phyloP scores from a whole-genome alignment of 768 basidiomycete species.

The Rhizopogon roseolus region DNA sequence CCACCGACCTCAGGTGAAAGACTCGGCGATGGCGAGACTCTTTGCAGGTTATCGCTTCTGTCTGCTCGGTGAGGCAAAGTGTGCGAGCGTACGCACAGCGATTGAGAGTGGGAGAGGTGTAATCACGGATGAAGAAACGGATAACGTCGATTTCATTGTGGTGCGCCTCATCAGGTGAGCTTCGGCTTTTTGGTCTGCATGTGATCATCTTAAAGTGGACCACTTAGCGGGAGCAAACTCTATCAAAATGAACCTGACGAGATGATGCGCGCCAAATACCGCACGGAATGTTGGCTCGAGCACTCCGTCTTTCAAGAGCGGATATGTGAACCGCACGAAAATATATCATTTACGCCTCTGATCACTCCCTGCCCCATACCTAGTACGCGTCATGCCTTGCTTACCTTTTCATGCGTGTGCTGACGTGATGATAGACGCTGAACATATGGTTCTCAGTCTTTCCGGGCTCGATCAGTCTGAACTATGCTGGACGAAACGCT shows the following conservation, averaged over 20 bases:
- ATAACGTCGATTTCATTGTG: conserved; percentile 58
- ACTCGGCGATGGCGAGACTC: conserved; percentile 20
- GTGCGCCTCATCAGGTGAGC: conserved; percentile 71
- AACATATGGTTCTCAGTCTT: conserved; percentile 54
- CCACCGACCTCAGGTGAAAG: not conserved
- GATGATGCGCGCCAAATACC: conserved; percentile 46
- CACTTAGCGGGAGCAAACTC: conserved; percentile 62
- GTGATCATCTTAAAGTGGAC: not conserved
- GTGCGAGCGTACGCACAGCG: conserved; percentile 51
- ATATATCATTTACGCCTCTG: conserved; percentile 69
- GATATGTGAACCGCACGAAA: conserved; percentile 62
- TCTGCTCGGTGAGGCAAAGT: conserved; percentile 68
- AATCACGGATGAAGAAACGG: conserved; percentile 37
- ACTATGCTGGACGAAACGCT: conserved; percentile 56
- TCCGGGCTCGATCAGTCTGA: conserved; percentile 77
- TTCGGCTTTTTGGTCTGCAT: not conserved
- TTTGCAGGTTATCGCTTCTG: conserved; percentile 57
- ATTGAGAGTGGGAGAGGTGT: conserved; percentile 58
- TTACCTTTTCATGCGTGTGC: not conserved
- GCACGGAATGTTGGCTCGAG: conserved; percentile 95
- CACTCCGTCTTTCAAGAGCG: conserved; percentile 73
- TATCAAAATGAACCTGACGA: conserved; percentile 53
- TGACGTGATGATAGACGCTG: conserved; percentile 39
- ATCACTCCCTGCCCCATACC: conserved; percentile 50
- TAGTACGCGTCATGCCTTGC: conserved; percentile 33